Evolutionary conservation across 1,284 basidiomycete genomes (phyloP).

Genomic region (Phellinidium pouzarii): DNA sequence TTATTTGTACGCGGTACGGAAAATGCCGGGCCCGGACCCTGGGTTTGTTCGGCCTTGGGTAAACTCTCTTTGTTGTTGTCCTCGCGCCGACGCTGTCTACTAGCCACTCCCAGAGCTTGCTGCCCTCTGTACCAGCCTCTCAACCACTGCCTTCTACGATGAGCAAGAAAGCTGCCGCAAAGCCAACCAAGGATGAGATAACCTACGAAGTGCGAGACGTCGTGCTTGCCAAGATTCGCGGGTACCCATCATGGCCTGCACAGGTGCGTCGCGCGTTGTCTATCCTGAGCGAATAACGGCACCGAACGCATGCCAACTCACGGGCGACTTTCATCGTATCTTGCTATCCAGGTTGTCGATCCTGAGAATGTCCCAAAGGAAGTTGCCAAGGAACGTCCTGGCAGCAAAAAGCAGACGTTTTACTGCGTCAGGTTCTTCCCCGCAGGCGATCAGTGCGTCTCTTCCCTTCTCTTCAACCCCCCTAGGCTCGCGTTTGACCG

Average conservation of each 20-base stretch:
- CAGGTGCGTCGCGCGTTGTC: conserved; percentile 49
- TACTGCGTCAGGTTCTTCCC: conserved; percentile 89
- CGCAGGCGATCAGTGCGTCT: conserved; percentile 81
- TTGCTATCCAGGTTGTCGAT: conserved; percentile 58
- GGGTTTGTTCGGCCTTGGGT: neutral
- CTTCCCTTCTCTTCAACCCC: conserved; percentile 14
- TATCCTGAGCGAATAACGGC: conserved; percentile 1
- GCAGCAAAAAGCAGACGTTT: conserved; percentile 49
- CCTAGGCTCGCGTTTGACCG: conserved; percentile 8
- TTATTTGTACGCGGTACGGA: conserved; percentile 11
- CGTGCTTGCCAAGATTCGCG: conserved; percentile 89
- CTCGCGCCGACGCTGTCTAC: neutral
- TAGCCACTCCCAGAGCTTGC: conserved; percentile 2
- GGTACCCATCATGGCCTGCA: conserved; percentile 90
- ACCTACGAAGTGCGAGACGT: conserved; percentile 65
- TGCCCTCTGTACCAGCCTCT: conserved; percentile 5
- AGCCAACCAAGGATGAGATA: conserved; percentile 30
- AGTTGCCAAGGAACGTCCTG: conserved; percentile 66
- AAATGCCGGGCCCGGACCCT: neutral
- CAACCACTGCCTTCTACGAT: conserved; percentile 57
- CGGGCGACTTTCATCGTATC: conserved; percentile 8
- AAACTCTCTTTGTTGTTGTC: conserved; percentile 8
- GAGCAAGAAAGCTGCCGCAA: conserved; percentile 38
- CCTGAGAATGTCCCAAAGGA: conserved; percentile 52
- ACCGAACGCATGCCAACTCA: conserved; percentile 8